These are phyloP conservation scores for Penicillium angulare DNA, from an alignment of 495 filamentous ascomycete species.

Conservation along the genomic window DNA sequence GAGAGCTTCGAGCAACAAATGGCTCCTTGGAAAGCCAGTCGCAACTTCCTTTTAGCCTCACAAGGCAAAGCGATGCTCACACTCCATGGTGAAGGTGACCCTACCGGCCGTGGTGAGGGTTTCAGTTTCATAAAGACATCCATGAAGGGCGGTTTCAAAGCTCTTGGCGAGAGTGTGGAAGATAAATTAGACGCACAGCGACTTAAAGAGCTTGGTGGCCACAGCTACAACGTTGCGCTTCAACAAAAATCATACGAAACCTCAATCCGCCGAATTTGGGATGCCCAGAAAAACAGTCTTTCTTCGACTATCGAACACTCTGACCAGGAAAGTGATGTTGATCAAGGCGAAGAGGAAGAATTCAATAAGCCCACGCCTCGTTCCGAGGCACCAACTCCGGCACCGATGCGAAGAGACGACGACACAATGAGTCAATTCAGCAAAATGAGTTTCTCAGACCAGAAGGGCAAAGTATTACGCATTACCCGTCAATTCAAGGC, in stretches of 20 bases:
- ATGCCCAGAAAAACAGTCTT: slow-evolving; percentile 75
- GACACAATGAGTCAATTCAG: slow-evolving; percentile 88
- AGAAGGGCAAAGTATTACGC: slow-evolving; percentile 67
- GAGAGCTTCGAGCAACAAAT: slow-evolving; percentile 83
- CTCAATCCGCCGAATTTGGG: slow-evolving; percentile 86
- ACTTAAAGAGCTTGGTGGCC: slow-evolving; percentile 85
- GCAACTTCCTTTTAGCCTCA: slow-evolving; percentile 91
- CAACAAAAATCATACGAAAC: slow-evolving; percentile 89
- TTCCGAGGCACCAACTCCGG: slow-evolving; percentile 60
- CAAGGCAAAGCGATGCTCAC: slow-evolving; percentile 96
- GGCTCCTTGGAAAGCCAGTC: slow-evolving; percentile 91
- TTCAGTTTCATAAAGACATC: slow-evolving; percentile 95
- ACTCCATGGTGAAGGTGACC: slow-evolving; percentile 91
- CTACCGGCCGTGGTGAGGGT: slow-evolving; percentile 88
- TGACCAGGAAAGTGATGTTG: slow-evolving; percentile 62
- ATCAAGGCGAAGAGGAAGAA: slow-evolving; percentile 64
- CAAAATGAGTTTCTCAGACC: slow-evolving; percentile 66
- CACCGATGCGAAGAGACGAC: slow-evolving; percentile 58
- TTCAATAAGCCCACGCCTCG: slow-evolving; percentile 61
- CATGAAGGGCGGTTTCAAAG: slow-evolving; percentile 98
- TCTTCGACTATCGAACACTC: slow-evolving; percentile 62
- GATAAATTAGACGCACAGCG: slow-evolving; percentile 82
- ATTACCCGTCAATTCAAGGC: slow-evolving; percentile 68
- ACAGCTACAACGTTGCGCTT: slow-evolving; percentile 93
- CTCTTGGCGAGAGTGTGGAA: slow-evolving; percentile 80